Evolutionary conservation across 2,329 filamentous ascomycete species (phyloP).

Genomic region (Botryotinia convoluta): DNA sequence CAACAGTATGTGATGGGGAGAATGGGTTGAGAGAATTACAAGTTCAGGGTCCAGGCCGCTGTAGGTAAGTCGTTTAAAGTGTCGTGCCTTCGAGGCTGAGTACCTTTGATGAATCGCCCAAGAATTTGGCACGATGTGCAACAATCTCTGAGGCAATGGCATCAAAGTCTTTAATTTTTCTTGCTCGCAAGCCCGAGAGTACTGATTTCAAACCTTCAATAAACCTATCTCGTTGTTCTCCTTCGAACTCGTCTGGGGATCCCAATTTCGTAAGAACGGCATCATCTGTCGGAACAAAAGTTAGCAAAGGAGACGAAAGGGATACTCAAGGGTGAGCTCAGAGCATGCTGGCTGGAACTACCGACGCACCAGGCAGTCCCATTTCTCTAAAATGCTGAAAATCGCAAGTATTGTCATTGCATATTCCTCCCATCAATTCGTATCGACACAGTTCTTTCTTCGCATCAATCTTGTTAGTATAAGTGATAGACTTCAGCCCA

Average conservation of each 20-base stretch:
- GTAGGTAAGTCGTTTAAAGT: slow-evolving; percentile 27
- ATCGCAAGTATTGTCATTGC: slow-evolving; percentile 70
- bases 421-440: slow-evolving; percentile 67
- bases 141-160: slow-evolving; percentile 66
- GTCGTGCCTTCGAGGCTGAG: slow-evolving; percentile 50
- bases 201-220: slow-evolving; percentile 60
- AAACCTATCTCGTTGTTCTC: slow-evolving; percentile 59
- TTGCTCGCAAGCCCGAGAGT: slow-evolving; percentile 57
- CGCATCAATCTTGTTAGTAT: slow-evolving; percentile 85
- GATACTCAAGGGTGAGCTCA: slow-evolving; percentile 28
- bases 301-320: slow-evolving; percentile 42
- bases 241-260: slow-evolving; percentile 60
- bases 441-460: slow-evolving; percentile 72
- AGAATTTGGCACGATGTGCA: slow-evolving; percentile 62
- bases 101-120: slow-evolving; percentile 62
- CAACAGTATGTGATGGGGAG: slow-evolving; percentile 20
- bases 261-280: slow-evolving; percentile 71
- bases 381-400: slow-evolving; percentile 79
- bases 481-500: slow-evolving; percentile 86
- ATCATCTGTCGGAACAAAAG: slow-evolving; percentile 55
- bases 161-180: slow-evolving; percentile 63
- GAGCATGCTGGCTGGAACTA: slow-evolving; percentile 30
- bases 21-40: slow-evolving; percentile 31
- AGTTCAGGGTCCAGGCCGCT: slow-evolving; percentile 21
- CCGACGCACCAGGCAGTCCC: slow-evolving; percentile 69